Conservation (phyloP, 208 protist species). For the Crithidia sp. region DNA sequence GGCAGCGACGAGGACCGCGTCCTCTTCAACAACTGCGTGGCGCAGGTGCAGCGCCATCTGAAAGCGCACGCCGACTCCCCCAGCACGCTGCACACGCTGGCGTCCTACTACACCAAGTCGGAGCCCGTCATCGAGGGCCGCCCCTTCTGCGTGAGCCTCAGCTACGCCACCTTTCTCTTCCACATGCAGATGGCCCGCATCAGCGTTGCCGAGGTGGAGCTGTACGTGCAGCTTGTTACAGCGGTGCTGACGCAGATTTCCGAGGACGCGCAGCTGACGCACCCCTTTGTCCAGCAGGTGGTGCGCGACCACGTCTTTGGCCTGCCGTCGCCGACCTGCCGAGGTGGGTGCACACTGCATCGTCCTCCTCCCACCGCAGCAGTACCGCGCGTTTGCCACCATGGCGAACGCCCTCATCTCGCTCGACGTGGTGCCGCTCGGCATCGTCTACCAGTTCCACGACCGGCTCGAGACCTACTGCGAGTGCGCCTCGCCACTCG, state of each 20-base stretch:
- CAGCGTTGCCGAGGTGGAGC: slow-evolving; percentile 73
- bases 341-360: slow-evolving; percentile 80
- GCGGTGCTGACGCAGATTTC: slow-evolving; percentile 70
- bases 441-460: slow-evolving; percentile 88
- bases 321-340: slow-evolving; percentile 78
- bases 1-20: slow-evolving; percentile 47
- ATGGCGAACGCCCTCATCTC: slow-evolving; percentile 69
- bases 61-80: slow-evolving; percentile 73
- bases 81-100: slow-evolving; percentile 82
- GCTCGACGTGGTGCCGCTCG: slow-evolving; percentile 61
- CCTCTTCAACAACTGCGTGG: slow-evolving; percentile 80
- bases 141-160: slow-evolving; percentile 89
- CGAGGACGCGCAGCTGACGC: slow-evolving; percentile 58
- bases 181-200: slow-evolving; percentile 92
- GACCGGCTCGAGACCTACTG: slow-evolving; percentile 78
- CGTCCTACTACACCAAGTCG: slow-evolving; percentile 85
- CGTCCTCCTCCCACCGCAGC: slow-evolving; percentile 76
- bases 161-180: slow-evolving; percentile 90
- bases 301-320: slow-evolving; percentile 86
- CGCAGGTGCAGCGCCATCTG: slow-evolving; percentile 84
- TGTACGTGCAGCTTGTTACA: slow-evolving; percentile 85
- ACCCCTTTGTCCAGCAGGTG: slow-evolving; percentile 88
- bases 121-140: slow-evolving; percentile 77
- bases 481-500: slow-evolving; percentile 67
- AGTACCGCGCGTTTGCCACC: slow-evolving; percentile 84